Conservation (phyloP, 140 eudicot genomes). For the Senecio squalidus region DNA sequence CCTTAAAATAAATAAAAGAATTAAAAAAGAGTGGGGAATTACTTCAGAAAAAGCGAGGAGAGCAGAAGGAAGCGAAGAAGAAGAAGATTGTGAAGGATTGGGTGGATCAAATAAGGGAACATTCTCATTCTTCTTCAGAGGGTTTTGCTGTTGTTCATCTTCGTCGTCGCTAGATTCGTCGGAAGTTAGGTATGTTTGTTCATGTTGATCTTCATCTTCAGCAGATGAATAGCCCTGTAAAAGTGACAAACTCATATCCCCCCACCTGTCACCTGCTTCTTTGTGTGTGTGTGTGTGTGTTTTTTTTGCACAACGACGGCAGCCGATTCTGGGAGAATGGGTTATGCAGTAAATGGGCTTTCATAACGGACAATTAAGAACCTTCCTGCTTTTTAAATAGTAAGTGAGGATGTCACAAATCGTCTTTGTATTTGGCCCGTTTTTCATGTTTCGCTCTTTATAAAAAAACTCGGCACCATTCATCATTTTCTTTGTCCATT, state of each 20-base stretch:
- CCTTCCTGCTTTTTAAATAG: no score
- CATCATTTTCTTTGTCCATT: no score
- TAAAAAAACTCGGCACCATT: no score
- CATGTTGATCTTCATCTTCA: slow-evolving; percentile 54
- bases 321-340: no score
- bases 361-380: no score
- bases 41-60: slow-evolving; percentile 68
- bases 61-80: slow-evolving; percentile 76
- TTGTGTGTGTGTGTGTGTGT: background rate
- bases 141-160: slow-evolving; percentile 24
- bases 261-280: no score
- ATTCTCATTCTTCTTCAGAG: slow-evolving; percentile 19
- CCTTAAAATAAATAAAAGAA: background rate
- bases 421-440: no score
- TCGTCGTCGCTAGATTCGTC: slow-evolving; percentile 11
- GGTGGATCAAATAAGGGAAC: slow-evolving; percentile 52
- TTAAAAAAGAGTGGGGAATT: slow-evolving; percentile 9
- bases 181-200: slow-evolving; percentile 16
- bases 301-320: background rate
- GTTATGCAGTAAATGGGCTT: slow-evolving; percentile 13
- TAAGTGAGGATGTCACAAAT: no score
- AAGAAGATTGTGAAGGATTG: slow-evolving; percentile 51
- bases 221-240: no score
- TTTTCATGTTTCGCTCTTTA: no score
- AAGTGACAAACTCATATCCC: no score